Evolutionary conservation across 164 flowering plant genomes (phyloP).

Genomic region (Nelumbo lutea): DNA sequence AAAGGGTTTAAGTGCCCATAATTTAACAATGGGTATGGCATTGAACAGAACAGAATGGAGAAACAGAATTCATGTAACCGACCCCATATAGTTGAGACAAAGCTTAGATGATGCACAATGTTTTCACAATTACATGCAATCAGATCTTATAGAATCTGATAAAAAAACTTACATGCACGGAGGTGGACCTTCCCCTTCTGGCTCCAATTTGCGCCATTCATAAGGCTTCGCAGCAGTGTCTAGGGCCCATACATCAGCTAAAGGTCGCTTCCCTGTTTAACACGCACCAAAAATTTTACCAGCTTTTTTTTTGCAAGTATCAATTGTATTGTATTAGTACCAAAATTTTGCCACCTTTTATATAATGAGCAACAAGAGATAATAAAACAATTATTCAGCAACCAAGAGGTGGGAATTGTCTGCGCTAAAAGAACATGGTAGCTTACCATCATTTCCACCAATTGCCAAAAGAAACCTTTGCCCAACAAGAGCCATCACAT

Average conservation of each 20-base stretch:
- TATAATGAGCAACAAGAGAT: neutral
- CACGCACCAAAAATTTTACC: slow-evolving; percentile 14
- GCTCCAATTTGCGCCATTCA: slow-evolving; percentile 98
- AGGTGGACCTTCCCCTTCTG: slow-evolving; percentile 99
- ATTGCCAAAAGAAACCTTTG: slow-evolving; percentile 97
- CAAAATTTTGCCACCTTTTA: no score
- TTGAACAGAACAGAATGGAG: no score
- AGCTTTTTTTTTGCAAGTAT: neutral
- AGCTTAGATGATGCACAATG: no score
- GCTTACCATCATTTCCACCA: slow-evolving; percentile 97
- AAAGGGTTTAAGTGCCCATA: no score
- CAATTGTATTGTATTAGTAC: no score
- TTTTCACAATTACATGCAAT: neutral
- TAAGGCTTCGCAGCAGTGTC: slow-evolving; percentile 99
- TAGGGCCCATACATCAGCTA: slow-evolving; percentile 99
- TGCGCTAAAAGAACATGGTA: slow-evolving; percentile 1
- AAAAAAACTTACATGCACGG: slow-evolving; percentile 82
- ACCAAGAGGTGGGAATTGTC: neutral
- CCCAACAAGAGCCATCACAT: slow-evolving; percentile 99
- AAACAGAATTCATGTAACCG: no score
- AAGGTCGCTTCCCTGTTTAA: slow-evolving; percentile 77
- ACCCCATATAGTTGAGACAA: no score
- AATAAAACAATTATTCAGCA: neutral
- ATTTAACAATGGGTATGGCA: no score
- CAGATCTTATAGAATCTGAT: neutral